Conservation (phyloP, 139 green algal species). For the Trebouxia sp. region DNA sequence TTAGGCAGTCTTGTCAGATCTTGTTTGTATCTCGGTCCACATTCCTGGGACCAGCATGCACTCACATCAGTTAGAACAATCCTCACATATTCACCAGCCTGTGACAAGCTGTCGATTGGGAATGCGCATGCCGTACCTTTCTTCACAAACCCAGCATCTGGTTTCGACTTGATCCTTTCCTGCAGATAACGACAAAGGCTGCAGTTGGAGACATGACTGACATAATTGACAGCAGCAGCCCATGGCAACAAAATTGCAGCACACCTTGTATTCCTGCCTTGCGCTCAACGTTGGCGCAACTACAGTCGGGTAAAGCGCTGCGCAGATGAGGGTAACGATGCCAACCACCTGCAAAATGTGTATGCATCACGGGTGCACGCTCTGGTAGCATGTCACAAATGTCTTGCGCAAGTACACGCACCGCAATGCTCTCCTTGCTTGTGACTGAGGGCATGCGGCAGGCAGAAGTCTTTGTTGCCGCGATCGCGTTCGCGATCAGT, state of each 20-base stretch:
- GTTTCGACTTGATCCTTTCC: background rate
- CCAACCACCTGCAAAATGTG: constrained; percentile 1
- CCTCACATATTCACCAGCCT: too few relatives aligned
- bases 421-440: background rate
- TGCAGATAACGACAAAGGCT: background rate
- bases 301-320: background rate
- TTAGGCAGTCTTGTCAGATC: background rate
- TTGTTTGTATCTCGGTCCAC: background rate
- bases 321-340: background rate
- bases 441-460: background rate
- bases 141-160: constrained; percentile 5
- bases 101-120: too few relatives aligned
- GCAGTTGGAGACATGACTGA: too few relatives aligned
- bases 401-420: background rate
- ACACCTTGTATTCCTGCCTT: background rate
- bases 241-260: too few relatives aligned
- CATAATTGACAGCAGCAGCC: background rate
- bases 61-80: too few relatives aligned
- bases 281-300: background rate
- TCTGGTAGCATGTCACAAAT: too few relatives aligned
- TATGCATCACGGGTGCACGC: too few relatives aligned
- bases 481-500: too few relatives aligned
- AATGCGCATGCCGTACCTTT: background rate
- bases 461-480: too few relatives aligned
- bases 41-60: background rate